Evolutionary conservation across 2,329 filamentous ascomycete genomes (phyloP).

Genomic region (Hirsutella thompsonii): DNA sequence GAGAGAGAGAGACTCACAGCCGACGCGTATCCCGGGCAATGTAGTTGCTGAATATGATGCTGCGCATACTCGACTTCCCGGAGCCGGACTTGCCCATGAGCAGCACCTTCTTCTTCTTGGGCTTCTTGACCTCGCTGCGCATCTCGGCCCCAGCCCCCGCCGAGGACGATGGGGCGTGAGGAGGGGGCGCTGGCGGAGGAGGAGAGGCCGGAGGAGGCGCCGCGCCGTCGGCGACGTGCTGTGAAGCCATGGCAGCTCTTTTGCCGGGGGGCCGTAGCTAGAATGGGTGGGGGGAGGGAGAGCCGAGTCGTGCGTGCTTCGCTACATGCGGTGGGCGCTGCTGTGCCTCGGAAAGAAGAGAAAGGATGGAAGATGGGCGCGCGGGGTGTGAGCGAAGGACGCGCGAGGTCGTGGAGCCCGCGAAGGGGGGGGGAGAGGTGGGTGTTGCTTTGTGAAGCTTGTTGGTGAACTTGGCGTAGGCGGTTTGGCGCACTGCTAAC

Average conservation of each 20-base stretch:
- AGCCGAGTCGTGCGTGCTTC: too few species aligned
- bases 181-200: not conserved
- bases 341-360: too few species aligned
- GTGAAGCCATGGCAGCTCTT: conserved; percentile 5
- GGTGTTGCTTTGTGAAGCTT: too few species aligned
- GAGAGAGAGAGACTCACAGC: conserved; percentile 34
- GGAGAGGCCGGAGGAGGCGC: not conserved
- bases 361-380: too few species aligned
- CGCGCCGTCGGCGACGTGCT: not conserved
- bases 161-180: not conserved
- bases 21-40: conserved; percentile 90
- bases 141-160: conserved; percentile 18
- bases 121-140: conserved; percentile 45
- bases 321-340: too few species aligned
- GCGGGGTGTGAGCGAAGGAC: too few species aligned
- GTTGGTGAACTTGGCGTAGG: too few species aligned
- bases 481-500: too few species aligned
- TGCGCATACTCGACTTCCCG: conserved; percentile 96
- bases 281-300: too few species aligned
- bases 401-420: too few species aligned
- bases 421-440: too few species aligned
- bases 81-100: conserved; percentile 94
- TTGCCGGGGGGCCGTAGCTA: too few species aligned
- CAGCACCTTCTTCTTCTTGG: conserved; percentile 77
- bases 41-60: conserved; percentile 98